Percentiles rank a stretch among this genome's conserved stretches.
Conservation (phyloP, 495 filamentous ascomycete species). For the Penicillium turbatum region DNA sequence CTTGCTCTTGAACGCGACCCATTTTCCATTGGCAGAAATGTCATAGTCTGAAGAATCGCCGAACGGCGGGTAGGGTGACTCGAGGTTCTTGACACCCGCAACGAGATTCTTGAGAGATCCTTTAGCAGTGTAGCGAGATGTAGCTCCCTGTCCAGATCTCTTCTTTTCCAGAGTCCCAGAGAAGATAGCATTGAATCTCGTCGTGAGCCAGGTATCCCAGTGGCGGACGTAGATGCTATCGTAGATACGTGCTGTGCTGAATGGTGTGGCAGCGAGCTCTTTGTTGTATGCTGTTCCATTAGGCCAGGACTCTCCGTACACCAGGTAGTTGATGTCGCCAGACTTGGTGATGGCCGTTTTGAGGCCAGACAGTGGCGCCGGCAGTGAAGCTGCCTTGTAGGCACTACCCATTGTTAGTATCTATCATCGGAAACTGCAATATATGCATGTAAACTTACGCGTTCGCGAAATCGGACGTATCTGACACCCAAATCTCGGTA, state of each 20-base stretch:
- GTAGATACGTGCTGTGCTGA: conserved; percentile 62
- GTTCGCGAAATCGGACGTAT: conserved; percentile 24
- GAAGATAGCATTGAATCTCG: conserved; percentile 45
- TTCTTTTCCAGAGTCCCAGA: conserved; percentile 34
- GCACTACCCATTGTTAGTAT: conserved; percentile 20
- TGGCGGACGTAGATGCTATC: conserved; percentile 69
- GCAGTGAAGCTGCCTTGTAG: conserved; percentile 54
- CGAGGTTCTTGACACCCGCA: conserved; percentile 39
- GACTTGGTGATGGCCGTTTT: conserved; percentile 55
- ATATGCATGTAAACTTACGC: conserved; percentile 17
- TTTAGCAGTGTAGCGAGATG: conserved; percentile 12
- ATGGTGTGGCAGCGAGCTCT: conserved; percentile 50
- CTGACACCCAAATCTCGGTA: conserved; percentile 40
- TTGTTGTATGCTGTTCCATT: conserved; percentile 60
- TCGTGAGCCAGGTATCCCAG: conserved; percentile 66
- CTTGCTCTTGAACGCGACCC: conserved; percentile 43
- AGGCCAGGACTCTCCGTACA: conserved; percentile 56
- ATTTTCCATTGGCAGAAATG: conserved; percentile 37
- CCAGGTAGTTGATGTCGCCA: conserved; percentile 55
- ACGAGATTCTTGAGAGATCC: conserved; percentile 40
- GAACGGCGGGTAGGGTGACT: conserved; percentile 43
- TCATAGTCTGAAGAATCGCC: conserved; percentile 41
- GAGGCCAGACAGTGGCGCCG: conserved; percentile 59
- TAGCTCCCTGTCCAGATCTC: conserved; percentile 5
- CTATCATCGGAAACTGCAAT: neutral